Evolutionary conservation across 176 grass and related monocot species (phyloP).

Genomic region (Sorghum bicolor): DNA sequence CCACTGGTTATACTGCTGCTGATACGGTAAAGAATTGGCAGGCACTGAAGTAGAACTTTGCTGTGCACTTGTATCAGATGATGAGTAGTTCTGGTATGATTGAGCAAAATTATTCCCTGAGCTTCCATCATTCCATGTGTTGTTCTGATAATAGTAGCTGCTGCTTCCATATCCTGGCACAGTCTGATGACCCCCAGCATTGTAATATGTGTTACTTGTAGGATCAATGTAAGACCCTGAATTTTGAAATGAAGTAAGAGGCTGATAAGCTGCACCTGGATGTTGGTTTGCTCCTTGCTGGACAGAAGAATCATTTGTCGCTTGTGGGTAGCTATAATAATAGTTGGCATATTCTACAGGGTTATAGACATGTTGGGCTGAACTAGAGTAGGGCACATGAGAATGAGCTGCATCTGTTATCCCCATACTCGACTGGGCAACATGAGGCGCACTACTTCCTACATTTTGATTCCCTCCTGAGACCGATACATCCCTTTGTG

Average conservation of each 20-base stretch:
- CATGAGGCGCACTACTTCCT: constrained; percentile 40
- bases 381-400: constrained; percentile 58
- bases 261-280: constrained; percentile 99
- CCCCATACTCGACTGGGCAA: constrained; percentile 28
- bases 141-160: constrained; percentile 80
- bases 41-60: constrained; percentile 56
- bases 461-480: constrained; percentile 55
- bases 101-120: constrained; percentile 44
- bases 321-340: constrained; percentile 67
- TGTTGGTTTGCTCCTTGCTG: constrained; percentile 88
- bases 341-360: constrained; percentile 55
- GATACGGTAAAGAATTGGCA: constrained; percentile 66
- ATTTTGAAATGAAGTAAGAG: constrained; percentile 99
- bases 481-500: constrained; percentile 57
- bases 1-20: constrained; percentile 84
- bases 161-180: constrained; percentile 64
- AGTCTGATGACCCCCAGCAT: constrained; percentile 94
- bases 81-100: constrained; percentile 53
- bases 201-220: constrained; percentile 97
- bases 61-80: constrained; percentile 47
- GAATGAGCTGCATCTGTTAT: constrained; percentile 40
- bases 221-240: constrained; percentile 86
- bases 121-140: constrained; percentile 46
- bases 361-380: constrained; percentile 59
- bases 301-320: constrained; percentile 51